Evolutionary conservation across 768 basidiomycete genomes (phyloP).

Genomic region (Kwoniella bestiolae): DNA sequence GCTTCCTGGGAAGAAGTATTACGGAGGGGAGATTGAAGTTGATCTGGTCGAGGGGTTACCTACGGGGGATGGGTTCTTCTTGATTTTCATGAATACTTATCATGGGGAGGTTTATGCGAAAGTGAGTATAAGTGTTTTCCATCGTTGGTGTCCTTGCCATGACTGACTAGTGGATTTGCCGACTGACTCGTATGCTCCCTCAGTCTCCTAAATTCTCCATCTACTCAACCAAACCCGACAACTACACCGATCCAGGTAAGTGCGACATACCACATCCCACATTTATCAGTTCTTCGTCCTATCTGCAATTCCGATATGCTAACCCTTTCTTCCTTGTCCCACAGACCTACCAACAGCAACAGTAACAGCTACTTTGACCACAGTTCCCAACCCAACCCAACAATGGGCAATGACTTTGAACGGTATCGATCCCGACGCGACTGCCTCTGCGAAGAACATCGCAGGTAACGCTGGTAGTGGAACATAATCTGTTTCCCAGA

Average conservation of each 20-base stretch:
- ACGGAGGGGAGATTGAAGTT: conserved; percentile 53
- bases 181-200: conserved; percentile 3
- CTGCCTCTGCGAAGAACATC: conserved; percentile 21
- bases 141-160: too few relatives aligned
- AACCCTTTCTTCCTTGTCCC: conserved; percentile 2
- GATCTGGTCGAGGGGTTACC: conserved; percentile 38
- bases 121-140: conserved; percentile 28
- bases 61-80: conserved; percentile 46
- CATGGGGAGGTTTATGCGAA: conserved; percentile 52
- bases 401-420: conserved; percentile 53
- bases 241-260: conserved; percentile 47
- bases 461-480: conserved; percentile 46
- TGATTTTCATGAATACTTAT: conserved; percentile 55
- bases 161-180: too few relatives aligned
- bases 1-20: conserved; percentile 48
- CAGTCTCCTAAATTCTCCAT: conserved; percentile 53
- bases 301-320: neutral
- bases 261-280: neutral
- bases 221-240: conserved; percentile 38
- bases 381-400: conserved; percentile 52
- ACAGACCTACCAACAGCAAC: conserved; percentile 46
- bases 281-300: neutral
- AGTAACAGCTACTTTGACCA: conserved; percentile 48
- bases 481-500: conserved; percentile 15
- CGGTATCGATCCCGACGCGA: conserved; percentile 51